These are phyloP conservation scores for Trichoderma simmonsii DNA, from an alignment of 2,329 filamentous ascomycete species.

Conservation along the genomic window DNA sequence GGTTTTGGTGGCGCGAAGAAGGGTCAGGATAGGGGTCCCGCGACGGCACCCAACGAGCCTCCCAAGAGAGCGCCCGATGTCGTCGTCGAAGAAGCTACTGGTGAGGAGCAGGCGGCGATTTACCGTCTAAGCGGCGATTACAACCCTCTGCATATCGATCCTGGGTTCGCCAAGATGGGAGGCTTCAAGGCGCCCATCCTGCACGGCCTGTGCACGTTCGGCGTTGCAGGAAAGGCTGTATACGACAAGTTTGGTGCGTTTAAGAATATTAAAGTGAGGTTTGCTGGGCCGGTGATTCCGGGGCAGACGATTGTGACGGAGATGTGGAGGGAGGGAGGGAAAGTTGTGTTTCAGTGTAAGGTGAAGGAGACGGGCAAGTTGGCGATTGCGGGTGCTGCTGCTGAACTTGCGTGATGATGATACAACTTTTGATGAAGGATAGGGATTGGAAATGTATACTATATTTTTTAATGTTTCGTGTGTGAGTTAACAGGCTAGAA, in stretches of 20 bases:
- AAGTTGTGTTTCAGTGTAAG: slow-evolving; percentile 79
- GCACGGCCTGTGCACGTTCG: slow-evolving; percentile 95
- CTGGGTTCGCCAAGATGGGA: slow-evolving; percentile 87
- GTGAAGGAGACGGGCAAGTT: slow-evolving; percentile 92
- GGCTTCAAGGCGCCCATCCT: slow-evolving; percentile 94
- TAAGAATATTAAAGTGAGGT: slow-evolving; percentile 90
- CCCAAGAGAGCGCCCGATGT: slow-evolving; percentile 75
- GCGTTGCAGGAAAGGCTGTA: slow-evolving; percentile 86
- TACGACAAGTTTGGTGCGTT: slow-evolving; percentile 76
- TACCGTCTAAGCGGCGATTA: slow-evolving; percentile 93
- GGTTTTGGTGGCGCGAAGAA: slow-evolving; percentile 85
- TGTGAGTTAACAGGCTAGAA: neutral
- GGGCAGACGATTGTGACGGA: slow-evolving; percentile 89
- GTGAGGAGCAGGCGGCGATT: slow-evolving; percentile 85
- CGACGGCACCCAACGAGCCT: slow-evolving; percentile 74
- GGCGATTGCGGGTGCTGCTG: slow-evolving; percentile 77
- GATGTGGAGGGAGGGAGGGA: slow-evolving; percentile 88
- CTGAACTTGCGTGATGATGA: slow-evolving; percentile 56
- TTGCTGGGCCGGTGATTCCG: slow-evolving; percentile 79
- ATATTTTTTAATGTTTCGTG: neutral
- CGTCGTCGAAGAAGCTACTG: slow-evolving; percentile 81
- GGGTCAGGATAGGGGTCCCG: slow-evolving; percentile 71
- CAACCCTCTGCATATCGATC: slow-evolving; percentile 96
- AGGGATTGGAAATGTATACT: neutral
- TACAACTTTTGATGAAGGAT: neutral